Evolutionary conservation across 164 flowering plant species (phyloP).

Genomic region (Macadamia tetraphylla): DNA sequence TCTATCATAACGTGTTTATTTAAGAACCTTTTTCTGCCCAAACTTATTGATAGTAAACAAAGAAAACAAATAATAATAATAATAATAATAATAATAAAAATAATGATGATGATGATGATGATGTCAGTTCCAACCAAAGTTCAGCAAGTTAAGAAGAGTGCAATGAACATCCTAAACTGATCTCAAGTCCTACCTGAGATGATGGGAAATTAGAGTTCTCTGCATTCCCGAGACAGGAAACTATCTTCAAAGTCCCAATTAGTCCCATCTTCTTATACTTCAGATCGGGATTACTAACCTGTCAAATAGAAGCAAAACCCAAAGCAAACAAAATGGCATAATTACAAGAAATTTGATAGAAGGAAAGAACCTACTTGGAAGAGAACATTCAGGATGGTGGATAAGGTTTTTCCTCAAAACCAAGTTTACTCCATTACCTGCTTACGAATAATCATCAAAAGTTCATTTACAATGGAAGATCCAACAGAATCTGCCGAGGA

Average conservation of each 20-base stretch:
- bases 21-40: too few species aligned
- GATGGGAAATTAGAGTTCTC: constrained; percentile 20
- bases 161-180: neutral
- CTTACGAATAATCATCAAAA: constrained; percentile 71
- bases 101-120: neutral
- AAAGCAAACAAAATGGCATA: neutral
- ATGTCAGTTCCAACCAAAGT: neutral
- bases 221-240: constrained; percentile 58
- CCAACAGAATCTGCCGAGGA: constrained; percentile 36
- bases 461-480: constrained; percentile 67
- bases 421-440: constrained; percentile 42
- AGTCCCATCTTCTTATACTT: constrained; percentile 83
- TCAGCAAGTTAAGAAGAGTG: neutral
- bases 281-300: constrained; percentile 68
- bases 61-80: neutral
- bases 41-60: too few species aligned
- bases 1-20: too few species aligned
- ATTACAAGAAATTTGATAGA: neutral
- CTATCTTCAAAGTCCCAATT: constrained; percentile 68
- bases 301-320: constrained; percentile 10
- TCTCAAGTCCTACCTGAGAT: constrained; percentile 36
- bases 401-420: neutral
- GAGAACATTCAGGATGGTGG: neutral
- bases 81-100: neutral
- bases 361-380: neutral